Percentiles rank a stretch among this genome's conserved stretches.
phyloP scores from a whole-genome alignment of 805 yeast species.

The Candida sphagnicola region DNA sequence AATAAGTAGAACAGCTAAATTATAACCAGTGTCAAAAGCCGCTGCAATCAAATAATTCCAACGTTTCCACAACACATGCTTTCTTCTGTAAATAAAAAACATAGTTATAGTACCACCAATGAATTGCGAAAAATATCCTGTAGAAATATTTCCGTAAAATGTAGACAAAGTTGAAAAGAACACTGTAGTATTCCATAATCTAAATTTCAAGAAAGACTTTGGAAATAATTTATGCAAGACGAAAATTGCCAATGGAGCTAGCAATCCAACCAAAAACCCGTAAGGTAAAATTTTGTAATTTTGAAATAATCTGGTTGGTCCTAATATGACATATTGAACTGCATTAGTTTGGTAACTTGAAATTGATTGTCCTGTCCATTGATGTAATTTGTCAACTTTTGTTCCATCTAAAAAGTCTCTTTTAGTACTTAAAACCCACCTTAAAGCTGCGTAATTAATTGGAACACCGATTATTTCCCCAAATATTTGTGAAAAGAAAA shows the following conservation, averaged over 20 bases:
- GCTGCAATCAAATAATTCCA: slow-evolving; percentile 46
- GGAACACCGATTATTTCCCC: slow-evolving; percentile 49
- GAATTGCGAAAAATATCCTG: slow-evolving; percentile 42
- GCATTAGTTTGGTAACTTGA: slow-evolving; percentile 39
- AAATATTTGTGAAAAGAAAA: slow-evolving; percentile 45
- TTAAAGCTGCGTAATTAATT: slow-evolving; percentile 40
- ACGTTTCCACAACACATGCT: slow-evolving; percentile 30
- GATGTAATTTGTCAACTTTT: slow-evolving; percentile 37
- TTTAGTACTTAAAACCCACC: slow-evolving; percentile 40
- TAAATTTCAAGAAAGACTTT: slow-evolving; percentile 15
- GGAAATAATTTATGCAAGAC: slow-evolving; percentile 20
- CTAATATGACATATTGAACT: slow-evolving; percentile 41
- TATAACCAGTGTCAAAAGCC: slow-evolving; percentile 44
- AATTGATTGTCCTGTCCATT: slow-evolving; percentile 45
- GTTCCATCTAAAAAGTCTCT: slow-evolving; percentile 25
- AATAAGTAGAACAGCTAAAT: slow-evolving; percentile 31
- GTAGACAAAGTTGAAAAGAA: slow-evolving; percentile 39
- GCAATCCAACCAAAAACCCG: slow-evolving; percentile 36
- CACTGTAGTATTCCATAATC: slow-evolving; percentile 41
- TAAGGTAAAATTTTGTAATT: slow-evolving; percentile 37
- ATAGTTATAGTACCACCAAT: slow-evolving; percentile 40
- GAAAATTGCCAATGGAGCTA: slow-evolving; percentile 29
- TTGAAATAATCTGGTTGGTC: slow-evolving; percentile 37
- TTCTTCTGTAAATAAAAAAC: slow-evolving; percentile 35
- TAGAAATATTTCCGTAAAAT: slow-evolving; percentile 44